These are phyloP conservation scores for Trichoderma sp. DNA, from an alignment of 2,329 filamentous ascomycete species.

Conservation along the genomic window DNA sequence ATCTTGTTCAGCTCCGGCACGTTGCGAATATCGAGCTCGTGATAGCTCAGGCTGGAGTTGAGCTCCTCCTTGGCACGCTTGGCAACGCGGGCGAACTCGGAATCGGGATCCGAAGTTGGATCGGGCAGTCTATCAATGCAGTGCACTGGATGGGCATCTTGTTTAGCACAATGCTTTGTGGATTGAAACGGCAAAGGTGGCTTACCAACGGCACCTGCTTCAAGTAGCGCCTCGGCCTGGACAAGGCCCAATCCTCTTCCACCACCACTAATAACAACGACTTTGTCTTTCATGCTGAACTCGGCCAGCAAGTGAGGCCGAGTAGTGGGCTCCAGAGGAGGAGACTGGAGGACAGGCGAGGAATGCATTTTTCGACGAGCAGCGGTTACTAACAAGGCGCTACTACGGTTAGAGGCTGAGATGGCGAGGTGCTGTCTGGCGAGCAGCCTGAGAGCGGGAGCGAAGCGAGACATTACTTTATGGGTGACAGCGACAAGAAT, in stretches of 20 bases:
- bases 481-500: background rate
- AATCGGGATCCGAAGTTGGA: constrained; percentile 45
- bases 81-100: constrained; percentile 66
- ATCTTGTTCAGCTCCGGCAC: constrained; percentile 66
- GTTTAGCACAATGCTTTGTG: background rate
- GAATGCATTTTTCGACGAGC: constrained; percentile 29
- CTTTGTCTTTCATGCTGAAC: constrained; percentile 73
- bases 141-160: constrained; percentile 51
- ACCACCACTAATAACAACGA: constrained; percentile 75
- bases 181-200: background rate
- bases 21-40: constrained; percentile 78
- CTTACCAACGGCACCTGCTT: constrained; percentile 71
- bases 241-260: constrained; percentile 76
- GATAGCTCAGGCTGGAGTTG: constrained; percentile 70
- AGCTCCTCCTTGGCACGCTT: constrained; percentile 63
- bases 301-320: constrained; percentile 58
- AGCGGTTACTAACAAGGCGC: constrained; percentile 19
- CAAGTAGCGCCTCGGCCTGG: constrained; percentile 75
- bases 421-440: constrained; percentile 25
- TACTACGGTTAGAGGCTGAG: background rate
- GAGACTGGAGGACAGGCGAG: constrained; percentile 24
- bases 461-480: constrained; percentile 32
- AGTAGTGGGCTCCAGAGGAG: constrained; percentile 25
- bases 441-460: constrained; percentile 28
- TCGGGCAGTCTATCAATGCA: constrained; percentile 63